These are phyloP conservation scores for Pleurotus pulmonarius DNA, from an alignment of 768 basidiomycete species.

Conservation along the genomic window DNA sequence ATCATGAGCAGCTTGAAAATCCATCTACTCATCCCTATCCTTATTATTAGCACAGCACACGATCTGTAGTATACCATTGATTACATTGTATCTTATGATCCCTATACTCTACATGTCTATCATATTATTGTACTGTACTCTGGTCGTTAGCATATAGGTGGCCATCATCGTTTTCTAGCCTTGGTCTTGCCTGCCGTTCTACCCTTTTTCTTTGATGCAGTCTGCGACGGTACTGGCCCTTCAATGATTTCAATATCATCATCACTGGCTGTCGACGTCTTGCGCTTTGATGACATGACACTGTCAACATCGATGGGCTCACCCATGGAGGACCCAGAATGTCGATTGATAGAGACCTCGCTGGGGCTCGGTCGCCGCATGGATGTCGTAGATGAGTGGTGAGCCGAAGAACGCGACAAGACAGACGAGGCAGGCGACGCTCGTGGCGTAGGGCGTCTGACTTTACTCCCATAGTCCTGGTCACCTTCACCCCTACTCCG, in stretches of 20 bases:
- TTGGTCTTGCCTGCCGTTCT: slow-evolving; percentile 35
- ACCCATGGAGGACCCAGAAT: slow-evolving; percentile 39
- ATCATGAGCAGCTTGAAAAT: too few relatives aligned
- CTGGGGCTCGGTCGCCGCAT: slow-evolving; percentile 48
- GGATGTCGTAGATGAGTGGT: slow-evolving; percentile 40
- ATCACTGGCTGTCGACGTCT: slow-evolving; percentile 39
- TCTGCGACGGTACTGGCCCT: slow-evolving; percentile 29
- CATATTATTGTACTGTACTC: neutral
- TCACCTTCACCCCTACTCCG: slow-evolving; percentile 9
- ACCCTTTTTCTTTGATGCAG: slow-evolving; percentile 29
- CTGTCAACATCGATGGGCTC: slow-evolving; percentile 43
- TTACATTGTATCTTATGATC: neutral
- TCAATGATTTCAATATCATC: slow-evolving; percentile 56
- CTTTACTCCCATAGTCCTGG: slow-evolving; percentile 16
- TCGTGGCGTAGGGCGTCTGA: slow-evolving; percentile 24
- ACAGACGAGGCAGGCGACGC: slow-evolving; percentile 41
- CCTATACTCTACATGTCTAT: slow-evolving; percentile 5
- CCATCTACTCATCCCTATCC: neutral
- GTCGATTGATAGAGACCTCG: slow-evolving; percentile 31
- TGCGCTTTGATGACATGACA: slow-evolving; percentile 46
- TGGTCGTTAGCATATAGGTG: neutral
- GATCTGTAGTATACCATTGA: neutral
- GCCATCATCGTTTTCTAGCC: slow-evolving; percentile 36
- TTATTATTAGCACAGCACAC: neutral
- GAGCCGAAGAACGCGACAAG: slow-evolving; percentile 39